Conservation (phyloP, 1,139 yeast genomes). For the Taiozyma onychis region DNA sequence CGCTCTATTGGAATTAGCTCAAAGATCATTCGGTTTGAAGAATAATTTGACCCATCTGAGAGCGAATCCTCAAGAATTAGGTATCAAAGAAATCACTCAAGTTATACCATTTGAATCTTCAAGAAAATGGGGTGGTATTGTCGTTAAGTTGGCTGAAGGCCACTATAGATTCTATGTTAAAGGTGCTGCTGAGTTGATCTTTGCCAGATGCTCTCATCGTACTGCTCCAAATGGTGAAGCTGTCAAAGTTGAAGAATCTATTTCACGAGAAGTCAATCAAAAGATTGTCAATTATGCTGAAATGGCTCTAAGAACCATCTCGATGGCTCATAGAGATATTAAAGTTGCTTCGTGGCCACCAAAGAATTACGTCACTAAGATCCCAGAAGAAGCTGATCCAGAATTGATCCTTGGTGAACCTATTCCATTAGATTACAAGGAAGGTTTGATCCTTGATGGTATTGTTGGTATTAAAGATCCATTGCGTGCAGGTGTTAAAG, state of each 20-base stretch:
- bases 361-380: constrained; percentile 30
- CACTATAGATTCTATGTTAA: constrained; percentile 67
- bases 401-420: constrained; percentile 34
- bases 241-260: constrained; percentile 22
- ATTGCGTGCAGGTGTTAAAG: constrained; percentile 80
- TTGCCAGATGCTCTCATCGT: constrained; percentile 48
- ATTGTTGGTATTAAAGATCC: constrained; percentile 96
- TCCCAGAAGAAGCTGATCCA: constrained; percentile 41
- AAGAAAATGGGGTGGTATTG: constrained; percentile 88
- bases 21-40: constrained; percentile 45
- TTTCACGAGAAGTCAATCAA: constrained; percentile 28
- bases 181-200: constrained; percentile 92
- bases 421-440: constrained; percentile 14
- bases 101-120: constrained; percentile 88
- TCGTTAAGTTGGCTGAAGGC: constrained; percentile 38
- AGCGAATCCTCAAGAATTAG: constrained; percentile 25
- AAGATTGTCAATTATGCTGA: constrained; percentile 64
- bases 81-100: constrained; percentile 47
- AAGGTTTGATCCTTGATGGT: constrained; percentile 52
- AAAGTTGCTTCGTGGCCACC: constrained; percentile 62
- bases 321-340: constrained; percentile 74
- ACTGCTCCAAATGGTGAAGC: constrained; percentile 30
- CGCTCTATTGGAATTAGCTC: constrained; percentile 71
- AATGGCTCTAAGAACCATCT: constrained; percentile 79
- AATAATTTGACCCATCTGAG: constrained; percentile 39